Conservation (phyloP, 257 asterid species). For the Solanum medicagineum region DNA sequence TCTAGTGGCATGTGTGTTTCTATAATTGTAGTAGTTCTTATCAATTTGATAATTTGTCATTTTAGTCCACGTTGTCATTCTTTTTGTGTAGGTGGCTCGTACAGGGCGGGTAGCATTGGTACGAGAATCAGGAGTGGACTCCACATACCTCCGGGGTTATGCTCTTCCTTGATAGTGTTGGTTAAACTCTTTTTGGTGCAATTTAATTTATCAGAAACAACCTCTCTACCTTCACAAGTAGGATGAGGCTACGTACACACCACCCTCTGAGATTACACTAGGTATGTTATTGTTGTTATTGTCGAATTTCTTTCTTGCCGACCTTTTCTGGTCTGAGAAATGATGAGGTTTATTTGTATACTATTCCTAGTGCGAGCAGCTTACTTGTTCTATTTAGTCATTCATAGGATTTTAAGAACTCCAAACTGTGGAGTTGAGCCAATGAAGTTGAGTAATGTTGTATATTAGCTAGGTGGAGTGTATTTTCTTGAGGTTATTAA, state of each 20-base stretch:
- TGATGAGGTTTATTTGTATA: not conserved
- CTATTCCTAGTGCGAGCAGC: not conserved
- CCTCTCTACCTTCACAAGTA: not conserved
- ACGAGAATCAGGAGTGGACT: constrained; percentile 84
- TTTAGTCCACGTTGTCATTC: not conserved
- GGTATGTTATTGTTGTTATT: not conserved
- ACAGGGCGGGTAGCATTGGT: constrained; percentile 76
- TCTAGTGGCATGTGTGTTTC: not conserved
- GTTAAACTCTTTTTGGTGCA: not conserved
- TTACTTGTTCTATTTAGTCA: not conserved
- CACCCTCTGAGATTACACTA: not conserved
- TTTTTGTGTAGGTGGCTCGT: constrained; percentile 55
- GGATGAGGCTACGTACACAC: not conserved
- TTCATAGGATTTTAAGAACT: not conserved
- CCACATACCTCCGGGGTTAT: constrained; percentile 61
- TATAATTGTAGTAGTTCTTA: not conserved
- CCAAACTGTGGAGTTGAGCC: not conserved
- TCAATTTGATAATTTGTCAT: not conserved
- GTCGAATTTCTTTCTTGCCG: not conserved
- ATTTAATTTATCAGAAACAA: not conserved
- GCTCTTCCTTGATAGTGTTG: constrained; percentile 30
- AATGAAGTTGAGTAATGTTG: not conserved
- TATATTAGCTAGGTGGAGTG: not conserved
- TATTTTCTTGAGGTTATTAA: not conserved
- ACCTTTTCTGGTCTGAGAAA: not conserved